A percentile compares a stretch with the other conserved stretches of the same genome.
phyloP scores from a whole-genome alignment of 2,329 filamentous ascomycete genomes.

The Sphaceloma murrayae region DNA sequence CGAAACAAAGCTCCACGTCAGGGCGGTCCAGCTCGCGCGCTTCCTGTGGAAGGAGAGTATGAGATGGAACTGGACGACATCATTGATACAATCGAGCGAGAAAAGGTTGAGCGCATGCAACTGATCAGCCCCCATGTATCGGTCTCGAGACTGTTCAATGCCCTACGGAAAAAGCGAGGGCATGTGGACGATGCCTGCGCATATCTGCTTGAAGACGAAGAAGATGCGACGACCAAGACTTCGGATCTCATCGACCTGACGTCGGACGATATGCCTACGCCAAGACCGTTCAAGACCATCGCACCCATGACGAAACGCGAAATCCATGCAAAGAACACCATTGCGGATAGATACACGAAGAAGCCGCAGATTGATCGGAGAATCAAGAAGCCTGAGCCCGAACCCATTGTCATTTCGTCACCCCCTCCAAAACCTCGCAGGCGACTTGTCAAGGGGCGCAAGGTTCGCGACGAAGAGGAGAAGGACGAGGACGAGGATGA shows the following conservation, averaged over 20 bases:
- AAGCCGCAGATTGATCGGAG: slow-evolving; percentile 19
- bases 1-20: slow-evolving; percentile 8
- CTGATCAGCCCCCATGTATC: slow-evolving; percentile 40
- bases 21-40: slow-evolving; percentile 34
- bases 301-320: slow-evolving; percentile 46
- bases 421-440: slow-evolving; percentile 18
- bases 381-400: slow-evolving; percentile 23
- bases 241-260: slow-evolving; percentile 24
- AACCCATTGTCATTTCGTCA: slow-evolving; percentile 21
- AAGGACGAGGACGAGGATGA: slow-evolving; percentile 22
- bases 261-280: slow-evolving; percentile 30
- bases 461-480: slow-evolving; percentile 26
- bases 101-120: slow-evolving; percentile 45
- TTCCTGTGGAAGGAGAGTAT: slow-evolving; percentile 35
- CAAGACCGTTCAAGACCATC: slow-evolving; percentile 23
- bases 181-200: slow-evolving; percentile 48
- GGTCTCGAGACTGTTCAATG: slow-evolving; percentile 41
- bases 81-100: slow-evolving; percentile 38
- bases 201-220: slow-evolving; percentile 36
- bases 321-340: slow-evolving; percentile 45
- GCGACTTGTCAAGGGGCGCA: slow-evolving; percentile 2
- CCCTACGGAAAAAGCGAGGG: slow-evolving; percentile 42
- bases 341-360: slow-evolving; percentile 36
- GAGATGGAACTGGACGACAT: slow-evolving; percentile 43
- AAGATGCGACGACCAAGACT: slow-evolving; percentile 16